Percentiles rank a stretch among this genome's conserved stretches.
These are phyloP conservation scores for Nyctanthes arbortristis DNA, from an alignment of 257 asterid genomes.

Conservation along the genomic window DNA sequence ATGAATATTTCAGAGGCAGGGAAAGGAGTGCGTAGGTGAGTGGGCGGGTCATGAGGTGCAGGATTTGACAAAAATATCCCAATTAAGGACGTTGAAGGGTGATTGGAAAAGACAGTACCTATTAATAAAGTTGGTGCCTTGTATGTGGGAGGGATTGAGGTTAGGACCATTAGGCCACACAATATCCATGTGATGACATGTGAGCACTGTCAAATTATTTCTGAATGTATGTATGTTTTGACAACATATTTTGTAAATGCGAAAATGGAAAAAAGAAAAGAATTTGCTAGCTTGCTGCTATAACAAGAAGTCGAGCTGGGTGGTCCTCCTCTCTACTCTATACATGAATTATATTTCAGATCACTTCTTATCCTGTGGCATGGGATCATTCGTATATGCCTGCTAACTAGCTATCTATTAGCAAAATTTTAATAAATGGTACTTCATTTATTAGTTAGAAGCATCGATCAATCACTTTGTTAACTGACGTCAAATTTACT, in stretches of 20 bases:
- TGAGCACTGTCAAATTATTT: slow-evolving; percentile 25
- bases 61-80: slow-evolving; percentile 21
- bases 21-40: no score
- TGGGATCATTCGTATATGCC: neutral
- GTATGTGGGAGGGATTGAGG: slow-evolving; percentile 22
- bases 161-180: slow-evolving; percentile 45
- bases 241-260: neutral
- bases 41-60: neutral
- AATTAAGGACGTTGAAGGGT: slow-evolving; percentile 17
- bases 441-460: neutral
- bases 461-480: no score
- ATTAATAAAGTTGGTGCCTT: slow-evolving; percentile 22
- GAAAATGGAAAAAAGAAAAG: slow-evolving; percentile 1
- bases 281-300: neutral
- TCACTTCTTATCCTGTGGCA: slow-evolving; percentile 27
- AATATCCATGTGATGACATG: slow-evolving; percentile 58
- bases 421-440: slow-evolving; percentile 33
- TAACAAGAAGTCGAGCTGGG: slow-evolving; percentile 6
- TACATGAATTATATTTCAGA: neutral
- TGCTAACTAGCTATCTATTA: neutral
- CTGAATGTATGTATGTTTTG: neutral
- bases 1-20: no score
- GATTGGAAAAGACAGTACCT: slow-evolving; percentile 19
- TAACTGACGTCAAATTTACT: no score
- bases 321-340: slow-evolving; percentile 33